Evolutionary conservation across 2,329 filamentous ascomycete species (phyloP), one percentile per base, ranked within the genome.

Genomic region (Parastagonospora avenae): DNA sequence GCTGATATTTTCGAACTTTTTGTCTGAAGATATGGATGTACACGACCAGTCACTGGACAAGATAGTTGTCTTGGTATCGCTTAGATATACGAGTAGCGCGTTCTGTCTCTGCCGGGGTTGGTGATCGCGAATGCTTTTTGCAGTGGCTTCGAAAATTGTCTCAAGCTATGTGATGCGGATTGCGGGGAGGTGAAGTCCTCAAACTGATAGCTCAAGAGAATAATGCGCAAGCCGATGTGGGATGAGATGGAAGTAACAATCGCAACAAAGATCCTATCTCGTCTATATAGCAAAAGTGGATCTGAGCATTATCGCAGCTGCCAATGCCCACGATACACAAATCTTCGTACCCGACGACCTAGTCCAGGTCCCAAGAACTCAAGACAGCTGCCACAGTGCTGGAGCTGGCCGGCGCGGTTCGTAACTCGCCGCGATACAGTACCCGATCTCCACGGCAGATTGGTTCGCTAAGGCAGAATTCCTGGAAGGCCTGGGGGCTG

Each of bases 321-420:
- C 57, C 63, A 65, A 64, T 48, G 32, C 48, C 46, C 55, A 65
- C 54, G 67, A 71, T 68, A 66, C 57, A 63, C 61, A 62, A 63
- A 59, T 59, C 56, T 44, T 52, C 53, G 52, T 49, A 38, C 30
- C 28, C 30, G 31, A 52, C n/a, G 49, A 60, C 55, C 56, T 64
- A 67, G 57, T 50, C 55, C 45, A 29, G 40, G 35, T 39, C 51
- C 50, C 35, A 36, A 48, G 45, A 40, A 35, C 19, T 24, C 19
- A 24, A 5, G 19, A 24, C 19, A 3, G 5, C 46, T 53, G 57
- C 55, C 54, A 54, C 49, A 2, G 37, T 31, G 54, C 50, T 67
- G 66, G 68, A 71, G 63, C 50, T 58, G 59, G 64, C 67, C 67
- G 67, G 66, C 40, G 49, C 43, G 54, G 51, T 55, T 66, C 61